A percentile compares a stretch with the other conserved stretches of the same genome.
Conservation (phyloP, 2,329 filamentous ascomycete species). For the Nigrospora osmanthi region DNA sequence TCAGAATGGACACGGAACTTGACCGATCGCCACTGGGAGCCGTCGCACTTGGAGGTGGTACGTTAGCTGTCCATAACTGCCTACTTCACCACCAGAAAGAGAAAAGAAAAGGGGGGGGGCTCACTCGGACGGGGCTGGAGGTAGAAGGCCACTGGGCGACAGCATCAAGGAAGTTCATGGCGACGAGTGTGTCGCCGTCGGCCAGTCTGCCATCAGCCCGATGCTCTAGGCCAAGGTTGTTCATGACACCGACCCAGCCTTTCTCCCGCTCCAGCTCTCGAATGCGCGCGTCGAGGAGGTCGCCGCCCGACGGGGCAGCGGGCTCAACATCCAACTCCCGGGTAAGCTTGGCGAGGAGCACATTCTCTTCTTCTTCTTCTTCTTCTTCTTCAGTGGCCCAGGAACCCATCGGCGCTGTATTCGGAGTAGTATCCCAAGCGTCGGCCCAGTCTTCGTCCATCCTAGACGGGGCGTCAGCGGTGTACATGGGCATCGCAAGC, state of each 20-base stretch:
- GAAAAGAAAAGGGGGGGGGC: neutral
- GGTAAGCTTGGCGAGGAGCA: too few species aligned
- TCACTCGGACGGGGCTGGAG: neutral
- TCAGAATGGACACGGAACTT: constrained; percentile 35
- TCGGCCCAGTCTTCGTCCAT: too few species aligned
- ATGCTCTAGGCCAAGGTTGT: neutral
- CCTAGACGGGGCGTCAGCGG: too few species aligned
- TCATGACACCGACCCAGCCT: neutral
- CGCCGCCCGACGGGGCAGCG: neutral
- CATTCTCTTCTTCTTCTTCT: too few species aligned
- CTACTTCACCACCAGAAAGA: neutral
- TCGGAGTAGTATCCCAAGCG: too few species aligned
- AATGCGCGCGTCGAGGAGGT: neutral
- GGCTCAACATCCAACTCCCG: too few species aligned
- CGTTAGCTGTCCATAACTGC: constrained; percentile 8
- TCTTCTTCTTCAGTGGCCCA: too few species aligned
- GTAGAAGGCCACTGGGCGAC: neutral
- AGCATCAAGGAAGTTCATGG: constrained; percentile 26
- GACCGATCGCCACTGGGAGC: constrained; percentile 22
- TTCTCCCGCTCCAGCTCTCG: neutral
- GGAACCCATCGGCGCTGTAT: too few species aligned
- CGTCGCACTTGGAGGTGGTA: constrained; percentile 21
- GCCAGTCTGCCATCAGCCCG: constrained; percentile 1
- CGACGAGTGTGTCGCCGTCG: constrained; percentile 34
- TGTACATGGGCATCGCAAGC: too few species aligned